phyloP scores from a whole-genome alignment of 495 filamentous ascomycete species.

The Penicillium goetzii region DNA sequence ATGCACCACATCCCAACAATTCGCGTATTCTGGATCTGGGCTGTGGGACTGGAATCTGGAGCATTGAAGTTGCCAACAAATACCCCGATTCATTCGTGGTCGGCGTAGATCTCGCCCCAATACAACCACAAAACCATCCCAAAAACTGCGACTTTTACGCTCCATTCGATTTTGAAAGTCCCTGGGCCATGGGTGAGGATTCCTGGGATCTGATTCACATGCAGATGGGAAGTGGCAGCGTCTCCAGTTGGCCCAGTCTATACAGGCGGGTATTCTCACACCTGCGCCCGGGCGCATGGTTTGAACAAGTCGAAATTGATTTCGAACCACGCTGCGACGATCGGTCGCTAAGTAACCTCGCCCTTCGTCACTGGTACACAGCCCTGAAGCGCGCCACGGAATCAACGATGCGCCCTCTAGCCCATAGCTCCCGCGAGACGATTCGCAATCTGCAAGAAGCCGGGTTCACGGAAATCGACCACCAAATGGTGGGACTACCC shows the following conservation, averaged over 20 bases:
- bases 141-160: conserved; percentile 67
- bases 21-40: conserved; percentile 78
- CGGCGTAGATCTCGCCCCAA: conserved; percentile 77
- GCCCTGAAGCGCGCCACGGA: conserved; percentile 72
- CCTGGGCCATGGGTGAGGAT: conserved; percentile 75
- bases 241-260: conserved; percentile 74
- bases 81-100: conserved; percentile 65
- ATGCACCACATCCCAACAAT: conserved; percentile 55
- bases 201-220: conserved; percentile 89
- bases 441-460: conserved; percentile 64
- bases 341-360: conserved; percentile 56
- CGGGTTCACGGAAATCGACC: conserved; percentile 84
- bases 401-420: conserved; percentile 64
- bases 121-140: conserved; percentile 78
- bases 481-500: conserved; percentile 72
- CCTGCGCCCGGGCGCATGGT: conserved; percentile 77
- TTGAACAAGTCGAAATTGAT: conserved; percentile 96
- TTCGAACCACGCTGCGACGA: conserved; percentile 78
- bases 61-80: conserved; percentile 78
- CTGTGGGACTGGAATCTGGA: conserved; percentile 90
- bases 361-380: conserved; percentile 67
- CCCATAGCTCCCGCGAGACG: conserved; percentile 63
- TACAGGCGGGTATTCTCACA: conserved; percentile 77
- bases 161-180: conserved; percentile 76
- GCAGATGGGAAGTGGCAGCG: conserved; percentile 78